Evolutionary conservation across 2,329 filamentous ascomycete genomes (phyloP), one percentile per base, ranked within the genome.

Genomic region (Cladophialophora psammophila): DNA sequence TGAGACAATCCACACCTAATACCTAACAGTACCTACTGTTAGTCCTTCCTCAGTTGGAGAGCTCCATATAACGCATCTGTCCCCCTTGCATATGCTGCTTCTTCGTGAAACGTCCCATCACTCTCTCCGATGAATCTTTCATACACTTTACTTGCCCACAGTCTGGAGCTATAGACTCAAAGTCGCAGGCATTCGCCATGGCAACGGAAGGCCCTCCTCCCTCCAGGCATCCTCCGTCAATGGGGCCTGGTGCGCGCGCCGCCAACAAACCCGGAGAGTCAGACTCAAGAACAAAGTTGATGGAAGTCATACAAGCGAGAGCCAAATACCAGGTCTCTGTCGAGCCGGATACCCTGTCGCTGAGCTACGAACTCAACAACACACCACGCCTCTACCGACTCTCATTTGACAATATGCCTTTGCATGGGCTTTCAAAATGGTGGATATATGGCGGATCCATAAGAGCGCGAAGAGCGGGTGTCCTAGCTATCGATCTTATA

Each of bases 241-340:
- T 73, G 67, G 72, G 72, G 10, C 72, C 72, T 26, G 72, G 72
- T 42, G 72, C 69, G 15, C 69, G 68, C 20, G 69, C 69, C 35
- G 20, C 66, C n/a, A 68, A 69, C 36, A 65, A 63, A 26, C 59
- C 67, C n/a, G 67, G 67, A 55, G 31, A 45, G 1, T 32, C 52
- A 15, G 58, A 60, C 48, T 35, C 60, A 15, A 61, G 48, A 40
- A 34, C 60, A 7, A 57, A 59, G 8, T 32, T 69, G 36, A 60
- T 60, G 13, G 61, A 70, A 26, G 66, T 72, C 42, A 67, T 65
- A 31, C 60, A 67, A n/a, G 66, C 66, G 32, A 60, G 70, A 40
- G 66, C 65, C 15, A 66, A 65, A 36, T 73, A 73, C 55, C n/a
- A 48, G 31, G 57, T 73, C 34, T 53, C 62, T 10, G 60, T 68